Conservation (phyloP, 371 early-diverging fungal genomes). For the Haplosporangium sp. region DNA sequence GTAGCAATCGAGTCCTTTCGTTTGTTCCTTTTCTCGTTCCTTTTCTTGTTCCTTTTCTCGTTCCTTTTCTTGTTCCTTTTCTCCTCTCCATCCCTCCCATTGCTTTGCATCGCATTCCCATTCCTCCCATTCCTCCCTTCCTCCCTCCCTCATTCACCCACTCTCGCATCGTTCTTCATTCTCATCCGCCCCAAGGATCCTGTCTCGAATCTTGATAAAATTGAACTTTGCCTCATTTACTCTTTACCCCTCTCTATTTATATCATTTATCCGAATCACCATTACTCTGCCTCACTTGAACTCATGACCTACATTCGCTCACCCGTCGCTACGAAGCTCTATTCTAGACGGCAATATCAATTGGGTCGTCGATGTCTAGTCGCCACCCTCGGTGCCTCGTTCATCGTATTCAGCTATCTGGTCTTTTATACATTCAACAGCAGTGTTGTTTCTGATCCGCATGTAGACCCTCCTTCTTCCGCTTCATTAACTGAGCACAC, state of each 20-base stretch:
- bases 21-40: background rate
- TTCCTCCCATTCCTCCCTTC: background rate
- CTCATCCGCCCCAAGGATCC: background rate
- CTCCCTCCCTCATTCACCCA: conserved; percentile 6
- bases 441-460: background rate
- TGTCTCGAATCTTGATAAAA: too few species aligned
- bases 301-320: conserved; percentile 27
- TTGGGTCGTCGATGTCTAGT: conserved; percentile 25
- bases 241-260: background rate
- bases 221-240: background rate
- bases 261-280: background rate
- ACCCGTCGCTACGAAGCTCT: conserved; percentile 16
- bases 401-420: conserved; percentile 35
- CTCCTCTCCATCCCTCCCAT: background rate
- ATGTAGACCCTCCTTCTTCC: background rate
- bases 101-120: too few species aligned
- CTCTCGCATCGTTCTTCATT: background rate
- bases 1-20: background rate
- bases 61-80: background rate
- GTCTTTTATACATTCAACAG: conserved; percentile 15
- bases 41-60: conserved; percentile 1
- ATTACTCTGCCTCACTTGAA: background rate
- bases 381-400: conserved; percentile 29
- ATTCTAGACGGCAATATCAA: conserved; percentile 5
- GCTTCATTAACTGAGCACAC: background rate